Base-by-base conservation (phyloP, 345 rosid genomes). In the Draba incana region DNA sequence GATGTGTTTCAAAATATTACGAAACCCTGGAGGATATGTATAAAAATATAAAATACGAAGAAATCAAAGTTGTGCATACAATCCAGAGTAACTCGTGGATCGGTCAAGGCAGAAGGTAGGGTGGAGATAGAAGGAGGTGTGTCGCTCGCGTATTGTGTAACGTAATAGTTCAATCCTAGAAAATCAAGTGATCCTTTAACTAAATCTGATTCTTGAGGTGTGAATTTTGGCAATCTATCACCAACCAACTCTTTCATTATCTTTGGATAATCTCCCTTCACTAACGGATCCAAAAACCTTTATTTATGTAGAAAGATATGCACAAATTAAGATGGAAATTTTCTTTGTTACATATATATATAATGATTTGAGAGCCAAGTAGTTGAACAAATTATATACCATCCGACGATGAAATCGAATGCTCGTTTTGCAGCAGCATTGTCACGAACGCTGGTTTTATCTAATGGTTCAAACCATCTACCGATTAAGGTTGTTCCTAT, bases 121-220 rank as follows among this genome's bases (percentile, higher is more conserved):
- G 56, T 24, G 1, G 69, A 23, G 24, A 3, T 5, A 12, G 76
- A 2, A 58, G 68, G 50, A 25, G 68, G 58, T 23, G 64, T 16
- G 24, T 71, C 28, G 25, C 43, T 54, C 9, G 80, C 69, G 61
- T 71, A 77, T 53, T 56, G 62, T 37, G 77, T 66, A 51, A 62
- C 30, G 42, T 71, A 77, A 48, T 77, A 71, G 58, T 77, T 77
- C n/a, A 77, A 31, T 13, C 80, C 77, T 5, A 77, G 60, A 48
- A 71, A 77, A 61, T 77, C 80, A 33, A 77, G 56, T n/a, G 80
- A 71, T 35, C 69, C 80, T 48, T 50, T 77, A 9, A 71, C 47
- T 25, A 77, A 33, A n/a, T 28, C 57, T 3, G 74, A 68, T 37
- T 77, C 46, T 2, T 2, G n/a, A 16, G 45, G 28, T 23, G 63